These are phyloP conservation scores for Nakazawaea populi DNA, from an alignment of 805 yeast species.

Conservation along the genomic window DNA sequence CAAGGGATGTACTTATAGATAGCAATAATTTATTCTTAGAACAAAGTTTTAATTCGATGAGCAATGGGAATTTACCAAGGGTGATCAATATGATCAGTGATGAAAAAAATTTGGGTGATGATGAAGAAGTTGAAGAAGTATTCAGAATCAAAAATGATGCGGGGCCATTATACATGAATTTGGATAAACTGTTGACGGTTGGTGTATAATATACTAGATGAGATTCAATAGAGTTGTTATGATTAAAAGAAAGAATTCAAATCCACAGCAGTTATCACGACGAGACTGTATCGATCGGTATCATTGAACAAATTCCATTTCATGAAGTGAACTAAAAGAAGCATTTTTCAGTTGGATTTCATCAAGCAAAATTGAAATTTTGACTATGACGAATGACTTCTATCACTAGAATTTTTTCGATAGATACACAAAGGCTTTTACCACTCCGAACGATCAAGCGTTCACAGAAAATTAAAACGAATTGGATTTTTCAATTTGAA, in stretches of 20 bases:
- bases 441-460: no score
- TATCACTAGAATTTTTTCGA: no score
- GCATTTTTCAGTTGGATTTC: no score
- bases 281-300: no score
- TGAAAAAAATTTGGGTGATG: background rate
- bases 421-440: no score
- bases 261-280: no score
- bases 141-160: background rate
- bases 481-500: no score
- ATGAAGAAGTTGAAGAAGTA: background rate
- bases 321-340: no score
- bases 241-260: background rate
- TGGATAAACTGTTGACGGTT: background rate
- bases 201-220: background rate
- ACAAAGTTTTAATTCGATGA: conserved; percentile 4
- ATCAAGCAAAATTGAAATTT: no score
- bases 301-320: no score
- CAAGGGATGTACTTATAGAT: conserved; percentile 9
- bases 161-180: conserved; percentile 6
- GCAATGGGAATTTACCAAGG: conserved; percentile 8
- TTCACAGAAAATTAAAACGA: no score
- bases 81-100: conserved; percentile 4
- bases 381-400: no score
- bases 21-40: conserved; percentile 6
- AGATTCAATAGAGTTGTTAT: background rate